These are phyloP conservation scores for Trifolium repens DNA, from an alignment of 306 rosid species.

Conservation along the genomic window DNA sequence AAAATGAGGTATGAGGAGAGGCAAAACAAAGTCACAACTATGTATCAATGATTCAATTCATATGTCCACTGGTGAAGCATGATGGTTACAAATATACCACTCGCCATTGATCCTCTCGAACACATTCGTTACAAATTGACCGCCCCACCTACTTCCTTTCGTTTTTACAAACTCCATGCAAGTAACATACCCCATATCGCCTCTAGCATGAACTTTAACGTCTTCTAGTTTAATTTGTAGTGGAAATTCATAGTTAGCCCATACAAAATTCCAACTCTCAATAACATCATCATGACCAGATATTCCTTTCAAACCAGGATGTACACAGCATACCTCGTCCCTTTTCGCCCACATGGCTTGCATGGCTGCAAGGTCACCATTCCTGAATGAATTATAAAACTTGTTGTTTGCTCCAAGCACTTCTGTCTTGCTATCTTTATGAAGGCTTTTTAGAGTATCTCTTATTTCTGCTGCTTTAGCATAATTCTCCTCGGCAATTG, in stretches of 20 bases:
- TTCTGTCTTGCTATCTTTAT: constrained; percentile 60
- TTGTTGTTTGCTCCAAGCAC: constrained; percentile 65
- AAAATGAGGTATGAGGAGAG: neutral
- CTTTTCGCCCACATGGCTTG: constrained; percentile 80
- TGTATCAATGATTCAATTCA: constrained; percentile 43
- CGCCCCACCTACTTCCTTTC: constrained; percentile 91
- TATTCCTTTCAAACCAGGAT: constrained; percentile 84
- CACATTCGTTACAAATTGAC: constrained; percentile 84
- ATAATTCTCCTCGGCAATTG: constrained; percentile 87
- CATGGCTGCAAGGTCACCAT: constrained; percentile 85
- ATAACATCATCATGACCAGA: constrained; percentile 81
- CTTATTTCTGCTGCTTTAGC: constrained; percentile 80
- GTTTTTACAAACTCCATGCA: constrained; percentile 92
- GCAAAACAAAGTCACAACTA: neutral
- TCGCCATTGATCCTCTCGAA: constrained; percentile 76
- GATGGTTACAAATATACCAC: constrained; percentile 85
- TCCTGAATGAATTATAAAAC: constrained; percentile 73
- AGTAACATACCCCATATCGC: constrained; percentile 80
- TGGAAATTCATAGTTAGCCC: constrained; percentile 97
- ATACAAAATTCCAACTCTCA: constrained; percentile 90
- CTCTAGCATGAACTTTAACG: constrained; percentile 69
- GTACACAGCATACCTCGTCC: constrained; percentile 78
- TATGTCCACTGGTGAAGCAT: constrained; percentile 84
- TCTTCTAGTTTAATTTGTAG: constrained; percentile 80
- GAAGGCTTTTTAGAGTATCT: constrained; percentile 70